Evolutionary conservation across 768 basidiomycete genomes (phyloP), one percentile per base, ranked within the genome.

Genomic region (Leccinellum rugosiceps): DNA sequence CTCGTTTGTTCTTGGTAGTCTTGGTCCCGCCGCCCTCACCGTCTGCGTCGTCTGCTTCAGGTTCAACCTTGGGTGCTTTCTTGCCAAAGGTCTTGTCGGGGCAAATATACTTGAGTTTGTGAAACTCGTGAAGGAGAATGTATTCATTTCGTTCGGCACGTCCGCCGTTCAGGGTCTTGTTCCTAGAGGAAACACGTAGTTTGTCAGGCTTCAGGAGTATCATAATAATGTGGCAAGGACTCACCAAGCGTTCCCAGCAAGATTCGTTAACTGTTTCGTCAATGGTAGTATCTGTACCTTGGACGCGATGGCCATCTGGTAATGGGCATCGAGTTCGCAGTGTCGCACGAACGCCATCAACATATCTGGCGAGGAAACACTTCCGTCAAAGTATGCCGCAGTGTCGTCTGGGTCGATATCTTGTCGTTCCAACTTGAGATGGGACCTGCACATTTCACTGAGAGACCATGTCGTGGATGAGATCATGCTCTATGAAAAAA

Each of bases 131-230:
- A 17, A 99, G 80, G 44, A 99, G 76, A 83, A 99, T 98, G 78
- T 95, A 99, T 73, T 98, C 97, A 72, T 98, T 99, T 26, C 97
- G 92, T 67, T 98, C 97, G 0, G 97, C 97, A 53, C 97, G 93
- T 64, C 95, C 97, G 61, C 96, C 96, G 62, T 94, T 98, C 46
- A 99, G 73, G 0, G 97, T 98, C 67, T 95, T 93, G 75, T 95
- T 98, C 95, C 95, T 98, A 65, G 2, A 32, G 26, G 28, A 14
- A 25, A 57, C 3, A 3, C 13, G 15, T 44, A 23, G 26, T 31
- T 50, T 14, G 35, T 28, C 23, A 31, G 21, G 45, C 11, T 28
- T 31, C 26, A 17, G 6, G 6, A 8, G 19, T 10, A 21, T 17
- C 17, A 7, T 7, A 23, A 50, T 4, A 26, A 47, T 9, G 8